These are phyloP conservation scores for Aristolochia californica DNA, from an alignment of 164 flowering plant genomes.

Conservation along the genomic window DNA sequence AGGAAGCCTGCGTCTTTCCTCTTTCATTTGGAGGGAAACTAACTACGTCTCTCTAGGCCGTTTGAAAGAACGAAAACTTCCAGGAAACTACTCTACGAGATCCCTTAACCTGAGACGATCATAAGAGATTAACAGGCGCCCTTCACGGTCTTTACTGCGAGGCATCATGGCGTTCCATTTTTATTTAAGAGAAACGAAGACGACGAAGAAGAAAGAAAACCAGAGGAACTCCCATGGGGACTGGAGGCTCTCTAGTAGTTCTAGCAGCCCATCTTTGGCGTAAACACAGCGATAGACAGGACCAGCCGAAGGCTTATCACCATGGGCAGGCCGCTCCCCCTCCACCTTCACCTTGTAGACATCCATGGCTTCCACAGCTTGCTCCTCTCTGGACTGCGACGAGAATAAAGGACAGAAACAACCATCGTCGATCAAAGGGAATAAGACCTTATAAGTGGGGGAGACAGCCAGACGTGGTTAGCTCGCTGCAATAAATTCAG, in stretches of 20 bases:
- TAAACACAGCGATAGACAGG: constrained; percentile 78
- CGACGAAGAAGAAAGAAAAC: constrained; percentile 17
- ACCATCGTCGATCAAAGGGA: neutral
- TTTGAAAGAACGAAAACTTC: too few species aligned
- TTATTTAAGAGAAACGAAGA: too few species aligned
- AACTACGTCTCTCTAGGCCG: too few species aligned
- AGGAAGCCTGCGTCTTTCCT: too few species aligned
- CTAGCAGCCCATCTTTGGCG: constrained; percentile 76
- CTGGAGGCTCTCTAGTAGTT: constrained; percentile 34
- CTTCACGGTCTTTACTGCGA: too few species aligned
- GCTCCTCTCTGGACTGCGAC: neutral
- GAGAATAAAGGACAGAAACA: neutral
- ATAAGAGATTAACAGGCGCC: too few species aligned
- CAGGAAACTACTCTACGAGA: too few species aligned
- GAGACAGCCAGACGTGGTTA: neutral
- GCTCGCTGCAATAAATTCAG: constrained; percentile 1
- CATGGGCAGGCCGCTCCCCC: constrained; percentile 43
- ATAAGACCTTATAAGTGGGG: neutral
- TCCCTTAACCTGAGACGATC: too few species aligned
- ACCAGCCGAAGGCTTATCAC: constrained; percentile 64
- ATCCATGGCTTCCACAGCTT: constrained; percentile 15
- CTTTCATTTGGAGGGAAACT: too few species aligned
- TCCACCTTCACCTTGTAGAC: constrained; percentile 63
- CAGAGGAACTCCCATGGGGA: constrained; percentile 94
- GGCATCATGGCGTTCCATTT: too few species aligned